Percentiles rank a stretch among this genome's conserved stretches.
These are phyloP conservation scores for Nemania diffusa DNA, from an alignment of 2,329 filamentous ascomycete genomes.

Conservation along the genomic window DNA sequence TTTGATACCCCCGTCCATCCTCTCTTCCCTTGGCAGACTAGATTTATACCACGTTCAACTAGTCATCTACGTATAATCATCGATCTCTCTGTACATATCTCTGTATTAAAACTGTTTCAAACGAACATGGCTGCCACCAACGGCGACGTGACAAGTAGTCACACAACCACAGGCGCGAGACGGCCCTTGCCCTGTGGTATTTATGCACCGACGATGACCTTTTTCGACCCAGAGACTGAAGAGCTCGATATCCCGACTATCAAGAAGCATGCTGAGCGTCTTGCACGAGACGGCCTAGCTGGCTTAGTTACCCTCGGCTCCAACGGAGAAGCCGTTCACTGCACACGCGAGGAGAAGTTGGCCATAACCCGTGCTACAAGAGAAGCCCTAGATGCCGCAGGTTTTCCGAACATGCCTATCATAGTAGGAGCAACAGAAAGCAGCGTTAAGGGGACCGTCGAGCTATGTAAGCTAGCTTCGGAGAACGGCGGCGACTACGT, in stretches of 20 bases:
- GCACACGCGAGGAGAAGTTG: conserved; percentile 79
- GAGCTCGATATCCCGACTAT: conserved; percentile 83
- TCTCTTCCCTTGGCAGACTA: not conserved
- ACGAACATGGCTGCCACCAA: conserved; percentile 49
- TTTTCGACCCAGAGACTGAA: conserved; percentile 85
- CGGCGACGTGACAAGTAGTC: conserved; percentile 47
- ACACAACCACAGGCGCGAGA: conserved; percentile 54
- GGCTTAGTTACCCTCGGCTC: conserved; percentile 90
- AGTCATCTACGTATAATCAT: not conserved
- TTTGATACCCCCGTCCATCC: not conserved
- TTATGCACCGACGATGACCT: conserved; percentile 90
- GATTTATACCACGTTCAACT: conserved; percentile 1
- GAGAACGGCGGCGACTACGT: conserved; percentile 82
- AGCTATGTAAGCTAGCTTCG: conserved; percentile 73
- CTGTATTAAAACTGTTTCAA: not conserved
- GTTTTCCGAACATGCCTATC: conserved; percentile 79
- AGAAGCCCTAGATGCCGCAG: conserved; percentile 82
- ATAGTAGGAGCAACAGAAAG: conserved; percentile 85
- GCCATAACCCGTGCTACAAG: conserved; percentile 81
- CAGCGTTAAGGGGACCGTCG: conserved; percentile 82
- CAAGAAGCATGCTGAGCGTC: conserved; percentile 81
- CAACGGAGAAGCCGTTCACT: conserved; percentile 89
- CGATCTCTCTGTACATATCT: not conserved
- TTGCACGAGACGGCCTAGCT: conserved; percentile 80
- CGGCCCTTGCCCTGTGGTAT: conserved; percentile 80